Conservation (phyloP, 176 grass and related monocot genomes). For the Alloteropsis semialata region DNA sequence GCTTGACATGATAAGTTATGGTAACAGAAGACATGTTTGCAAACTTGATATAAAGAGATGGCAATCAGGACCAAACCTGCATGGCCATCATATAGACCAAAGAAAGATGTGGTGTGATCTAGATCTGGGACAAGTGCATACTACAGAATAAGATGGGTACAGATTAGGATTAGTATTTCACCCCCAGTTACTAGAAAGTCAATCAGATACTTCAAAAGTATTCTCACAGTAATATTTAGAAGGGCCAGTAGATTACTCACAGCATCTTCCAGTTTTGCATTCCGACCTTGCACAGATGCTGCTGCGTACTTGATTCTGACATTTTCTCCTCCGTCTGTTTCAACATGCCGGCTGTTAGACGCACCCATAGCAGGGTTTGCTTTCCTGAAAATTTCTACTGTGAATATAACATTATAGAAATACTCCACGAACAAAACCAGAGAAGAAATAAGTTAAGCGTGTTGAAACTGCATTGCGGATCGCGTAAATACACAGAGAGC, state of each 20-base stretch:
- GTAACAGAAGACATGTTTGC: neutral
- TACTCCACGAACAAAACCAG: neutral
- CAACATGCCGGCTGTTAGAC: neutral
- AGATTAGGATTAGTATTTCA: slow-evolving; percentile 10
- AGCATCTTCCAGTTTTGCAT: neutral
- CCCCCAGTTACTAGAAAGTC: neutral
- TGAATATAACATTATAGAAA: slow-evolving; percentile 4
- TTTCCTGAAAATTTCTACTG: slow-evolving; percentile 23
- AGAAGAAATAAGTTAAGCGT: neutral
- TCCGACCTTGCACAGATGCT: slow-evolving; percentile 15
- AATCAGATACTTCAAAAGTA: neutral
- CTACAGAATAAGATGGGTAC: slow-evolving; percentile 21
- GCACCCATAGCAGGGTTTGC: slow-evolving; percentile 22
- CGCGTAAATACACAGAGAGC: neutral
- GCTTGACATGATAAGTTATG: slow-evolving; percentile 10
- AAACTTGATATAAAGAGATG: slow-evolving; percentile 14
- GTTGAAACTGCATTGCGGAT: neutral
- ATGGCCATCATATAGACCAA: slow-evolving; percentile 51
- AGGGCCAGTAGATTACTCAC: slow-evolving; percentile 34
- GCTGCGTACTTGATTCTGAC: slow-evolving; percentile 23
- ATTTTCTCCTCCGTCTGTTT: neutral
- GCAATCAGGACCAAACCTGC: slow-evolving; percentile 35
- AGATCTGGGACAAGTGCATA: slow-evolving; percentile 29
- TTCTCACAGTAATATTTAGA: neutral
- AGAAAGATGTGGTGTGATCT: slow-evolving; percentile 31